Conservation (phyloP, 2,329 filamentous ascomycete species). For the Fusarium udum region DNA sequence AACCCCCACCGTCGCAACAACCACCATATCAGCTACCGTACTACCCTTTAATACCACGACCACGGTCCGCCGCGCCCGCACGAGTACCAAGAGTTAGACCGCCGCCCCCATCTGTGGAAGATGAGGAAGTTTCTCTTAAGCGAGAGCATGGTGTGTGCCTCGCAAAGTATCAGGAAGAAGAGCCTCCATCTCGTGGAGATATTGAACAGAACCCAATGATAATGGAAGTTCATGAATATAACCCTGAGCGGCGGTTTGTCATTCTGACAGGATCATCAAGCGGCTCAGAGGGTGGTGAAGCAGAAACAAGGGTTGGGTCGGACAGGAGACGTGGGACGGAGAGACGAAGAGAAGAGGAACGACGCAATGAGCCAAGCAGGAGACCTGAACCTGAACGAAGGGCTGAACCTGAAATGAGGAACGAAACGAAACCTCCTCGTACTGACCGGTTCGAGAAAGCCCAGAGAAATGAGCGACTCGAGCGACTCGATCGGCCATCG, state of each 20-base stretch:
- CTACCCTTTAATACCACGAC: slow-evolving; percentile 26
- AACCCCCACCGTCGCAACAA: slow-evolving; percentile 21
- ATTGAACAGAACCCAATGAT: slow-evolving; percentile 76
- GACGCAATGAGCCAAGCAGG: slow-evolving; percentile 6
- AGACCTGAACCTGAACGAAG: background rate
- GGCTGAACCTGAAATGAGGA: background rate
- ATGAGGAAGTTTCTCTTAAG: slow-evolving; percentile 70
- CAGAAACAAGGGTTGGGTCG: slow-evolving; percentile 36
- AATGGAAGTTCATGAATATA: slow-evolving; percentile 67
- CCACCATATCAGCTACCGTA: slow-evolving; percentile 32
- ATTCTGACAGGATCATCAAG: slow-evolving; percentile 55
- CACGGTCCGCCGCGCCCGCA: slow-evolving; percentile 22
- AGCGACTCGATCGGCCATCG: slow-evolving; percentile 20
- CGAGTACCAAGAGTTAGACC: slow-evolving; percentile 54
- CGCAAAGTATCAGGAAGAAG: slow-evolving; percentile 55
- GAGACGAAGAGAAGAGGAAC: slow-evolving; percentile 1
- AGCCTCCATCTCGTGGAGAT: slow-evolving; percentile 68
- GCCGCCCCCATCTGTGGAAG: slow-evolving; percentile 74
- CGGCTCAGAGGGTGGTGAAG: slow-evolving; percentile 38
- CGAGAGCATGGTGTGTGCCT: slow-evolving; percentile 63
- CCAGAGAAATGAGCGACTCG: slow-evolving; percentile 9
- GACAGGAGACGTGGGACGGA: slow-evolving; percentile 12
- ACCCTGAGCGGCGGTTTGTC: slow-evolving; percentile 73
- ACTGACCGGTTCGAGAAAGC: slow-evolving; percentile 24
- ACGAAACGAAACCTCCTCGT: slow-evolving; percentile 7